Base-by-base conservation (phyloP, 441 rosid species). In the Jatropha podagrica region DNA sequence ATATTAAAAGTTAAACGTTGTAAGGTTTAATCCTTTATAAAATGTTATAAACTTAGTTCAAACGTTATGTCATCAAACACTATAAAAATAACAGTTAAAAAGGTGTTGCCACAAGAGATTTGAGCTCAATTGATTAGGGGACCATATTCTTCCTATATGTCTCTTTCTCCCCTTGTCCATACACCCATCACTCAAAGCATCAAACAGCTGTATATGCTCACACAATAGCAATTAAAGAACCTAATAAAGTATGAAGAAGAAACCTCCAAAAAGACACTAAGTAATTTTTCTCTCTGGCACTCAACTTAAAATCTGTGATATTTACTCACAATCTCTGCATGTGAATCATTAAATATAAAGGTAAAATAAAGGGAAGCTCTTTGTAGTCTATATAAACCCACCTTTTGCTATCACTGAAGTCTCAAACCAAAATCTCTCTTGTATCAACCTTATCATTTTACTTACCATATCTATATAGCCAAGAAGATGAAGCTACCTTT, bases 401-500 rank as follows among this genome's bases (percentile, higher is more conserved):
- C 18, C 18, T 41, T 26, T 42, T 59, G 2, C 62, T 68, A 11
- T 44, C 48, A 0, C n/a, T 51, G n/a, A 69, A 37, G 10, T 65
- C 61, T 65, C 69, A 41, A 41, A 51, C 27, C 71, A 23, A 5
- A 52, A 18, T 41, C 7, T 8, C 40, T 70, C 40, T 61, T 41
- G 5, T 66, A 27, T 11, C 58, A 77, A 48, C 68, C 67, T 38
- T 66, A 65, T 65, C 72, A 23, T 26, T 38, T 48, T 32, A 52
- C 20, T 17, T 44, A 52, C 7, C 58, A 15, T 54, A 17, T 54
- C 58, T 38, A n/a, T 60, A 65, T 12, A 23, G 7, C 18, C 58
- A 38, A 26, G 46, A 74, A 20, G 64, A 84, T 76, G 86, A 81
- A 77, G 78, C 73, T 75, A 17, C 51, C 77, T 68, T 76, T 60